These are phyloP conservation scores for Saitozyma podzolica DNA, from an alignment of 768 basidiomycete genomes.

Conservation along the genomic window DNA sequence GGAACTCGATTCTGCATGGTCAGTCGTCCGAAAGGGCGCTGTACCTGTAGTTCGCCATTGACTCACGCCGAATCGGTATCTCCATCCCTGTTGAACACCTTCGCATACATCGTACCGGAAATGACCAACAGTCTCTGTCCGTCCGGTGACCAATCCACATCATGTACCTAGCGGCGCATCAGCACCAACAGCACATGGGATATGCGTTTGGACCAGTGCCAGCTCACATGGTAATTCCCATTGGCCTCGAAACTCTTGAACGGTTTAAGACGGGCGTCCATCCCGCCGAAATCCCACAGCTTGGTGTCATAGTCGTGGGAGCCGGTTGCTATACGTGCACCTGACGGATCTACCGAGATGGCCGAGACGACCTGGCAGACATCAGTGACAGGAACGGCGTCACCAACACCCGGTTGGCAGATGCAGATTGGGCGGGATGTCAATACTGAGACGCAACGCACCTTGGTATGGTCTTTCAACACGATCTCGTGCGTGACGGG, in stretches of 20 bases:
- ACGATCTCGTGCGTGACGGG: conserved; percentile 87
- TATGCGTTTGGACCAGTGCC: conserved; percentile 7
- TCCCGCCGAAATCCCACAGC: conserved; percentile 98
- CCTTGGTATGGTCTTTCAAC: conserved; percentile 91
- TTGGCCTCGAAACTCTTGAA: conserved; percentile 97
- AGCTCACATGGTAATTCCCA: conserved; percentile 79
- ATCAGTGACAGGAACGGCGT: too few relatives aligned
- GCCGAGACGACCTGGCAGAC: conserved; percentile 71
- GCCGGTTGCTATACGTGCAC: conserved; percentile 84
- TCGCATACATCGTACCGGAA: conserved; percentile 84
- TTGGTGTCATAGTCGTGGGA: conserved; percentile 98
- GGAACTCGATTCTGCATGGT: conserved; percentile 52
- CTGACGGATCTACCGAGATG: conserved; percentile 86
- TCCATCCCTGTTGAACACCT: conserved; percentile 87
- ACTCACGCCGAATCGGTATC: conserved; percentile 70
- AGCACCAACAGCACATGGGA: neutral
- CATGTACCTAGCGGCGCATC: conserved; percentile 68
- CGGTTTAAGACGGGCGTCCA: conserved; percentile 82
- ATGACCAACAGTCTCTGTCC: conserved; percentile 82
- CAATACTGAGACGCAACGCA: conserved; percentile 12
- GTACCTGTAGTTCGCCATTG: neutral
- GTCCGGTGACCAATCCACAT: conserved; percentile 83
- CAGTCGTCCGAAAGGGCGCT: conserved; percentile 9
- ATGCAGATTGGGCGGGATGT: conserved; percentile 2
- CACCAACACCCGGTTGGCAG: conserved; percentile 7